Base-by-base conservation (phyloP, 257 asterid genomes). In the Pogostemon cablin region DNA sequence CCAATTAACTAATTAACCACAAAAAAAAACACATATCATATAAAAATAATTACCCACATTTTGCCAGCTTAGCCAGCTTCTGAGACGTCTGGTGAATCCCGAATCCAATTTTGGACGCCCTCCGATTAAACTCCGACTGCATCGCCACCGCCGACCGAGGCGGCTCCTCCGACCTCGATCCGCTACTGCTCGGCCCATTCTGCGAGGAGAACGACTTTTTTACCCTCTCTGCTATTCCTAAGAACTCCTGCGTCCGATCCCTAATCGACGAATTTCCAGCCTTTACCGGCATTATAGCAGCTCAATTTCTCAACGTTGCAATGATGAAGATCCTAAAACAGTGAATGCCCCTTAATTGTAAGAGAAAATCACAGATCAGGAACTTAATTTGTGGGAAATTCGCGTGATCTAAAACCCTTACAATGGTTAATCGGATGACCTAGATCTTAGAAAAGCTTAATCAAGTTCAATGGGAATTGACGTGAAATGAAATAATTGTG, bases 71-170 rank as follows among this genome's bases (percentile, higher is more conserved):
- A 17, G 95, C 81, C 50, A 92, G 89, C 78, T 90, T 92, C 86
- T 88, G 97, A 61, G 98, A 92, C 6, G 96, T 83, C 77, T 90
- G 95, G 63, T 90, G 96, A 48, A 92, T 92, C 65, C 96, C 97
- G 15, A 84, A 80, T 57, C 89, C 96, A 49, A 92, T 83, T 68
- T 82, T 90, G 48, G 98, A 88, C 55, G 96, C 98, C 78, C 90
- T 75, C 58, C 79, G 68, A 42, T 86, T 86, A 66, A 92, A 92
- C 75, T 88, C 98, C 69, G 97, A 88, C 69, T 88, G 98, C 85
- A 82, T 71, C 60, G 96, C 87, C 43, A 81, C 65, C 34, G 81
- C 82, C 54, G 87, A 77, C 77, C 88, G 84, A 20, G 82, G 83
- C 25, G 76, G 80, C 63, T 81, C 82, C 78, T 76, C 86, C 61